Conservation (phyloP, 2,329 filamentous ascomycete species). For the Lachnellula suecica region DNA sequence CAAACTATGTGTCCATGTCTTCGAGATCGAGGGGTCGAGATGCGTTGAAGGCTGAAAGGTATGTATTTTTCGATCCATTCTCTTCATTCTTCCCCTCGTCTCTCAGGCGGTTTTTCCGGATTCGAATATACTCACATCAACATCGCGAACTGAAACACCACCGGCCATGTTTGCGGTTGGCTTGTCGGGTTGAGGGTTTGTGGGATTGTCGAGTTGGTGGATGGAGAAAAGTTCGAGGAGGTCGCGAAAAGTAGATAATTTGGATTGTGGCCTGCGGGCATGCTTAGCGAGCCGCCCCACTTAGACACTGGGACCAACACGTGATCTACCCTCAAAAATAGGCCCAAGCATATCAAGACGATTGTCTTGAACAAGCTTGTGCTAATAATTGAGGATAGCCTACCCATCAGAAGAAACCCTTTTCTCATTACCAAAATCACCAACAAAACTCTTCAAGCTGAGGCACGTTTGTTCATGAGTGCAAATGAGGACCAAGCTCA, state of each 20-base stretch:
- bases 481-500: too few relatives aligned
- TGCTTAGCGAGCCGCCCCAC: too few relatives aligned
- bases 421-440: too few relatives aligned
- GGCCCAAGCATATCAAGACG: too few relatives aligned
- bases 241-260: not conserved
- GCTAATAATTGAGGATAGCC: too few relatives aligned
- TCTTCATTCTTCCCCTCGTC: slow-evolving; percentile 8
- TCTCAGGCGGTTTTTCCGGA: slow-evolving; percentile 15
- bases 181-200: slow-evolving; percentile 24
- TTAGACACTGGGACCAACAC: too few relatives aligned
- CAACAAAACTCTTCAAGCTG: not conserved
- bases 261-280: too few relatives aligned
- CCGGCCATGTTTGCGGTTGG: slow-evolving; percentile 71
- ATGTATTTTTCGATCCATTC: slow-evolving; percentile 7
- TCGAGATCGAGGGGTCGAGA: slow-evolving; percentile 18
- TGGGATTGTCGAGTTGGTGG: slow-evolving; percentile 10
- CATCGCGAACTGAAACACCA: slow-evolving; percentile 81
- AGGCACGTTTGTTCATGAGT: too few relatives aligned
- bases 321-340: not conserved
- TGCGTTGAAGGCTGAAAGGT: slow-evolving; percentile 6
- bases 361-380: too few relatives aligned
- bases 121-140: slow-evolving; percentile 65
- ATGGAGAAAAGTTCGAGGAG: not conserved
- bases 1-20: slow-evolving; percentile 23
- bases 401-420: too few relatives aligned